Evolutionary conservation across 257 asterid genomes (phyloP).

Genomic region (Ligustrum vulgare): DNA sequence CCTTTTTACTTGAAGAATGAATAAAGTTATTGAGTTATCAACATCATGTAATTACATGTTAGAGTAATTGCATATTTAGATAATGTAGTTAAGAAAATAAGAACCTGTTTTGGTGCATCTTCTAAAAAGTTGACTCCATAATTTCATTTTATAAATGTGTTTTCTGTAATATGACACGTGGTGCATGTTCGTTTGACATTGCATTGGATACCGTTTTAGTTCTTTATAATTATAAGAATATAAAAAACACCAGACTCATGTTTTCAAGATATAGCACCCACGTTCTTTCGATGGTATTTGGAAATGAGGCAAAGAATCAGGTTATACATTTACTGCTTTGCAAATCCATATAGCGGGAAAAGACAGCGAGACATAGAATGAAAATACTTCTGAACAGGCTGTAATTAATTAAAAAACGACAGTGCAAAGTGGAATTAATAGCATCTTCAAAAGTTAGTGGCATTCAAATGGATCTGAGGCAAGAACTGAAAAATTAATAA

Average conservation of each 20-base stretch:
- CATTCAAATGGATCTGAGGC: slow-evolving; percentile 6
- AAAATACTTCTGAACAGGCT: slow-evolving; percentile 2
- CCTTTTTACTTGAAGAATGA: background rate
- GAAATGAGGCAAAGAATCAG: background rate
- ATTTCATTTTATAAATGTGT: background rate
- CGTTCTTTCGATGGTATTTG: background rate
- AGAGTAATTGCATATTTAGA: background rate
- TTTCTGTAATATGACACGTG: background rate
- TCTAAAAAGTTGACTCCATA: slow-evolving; percentile 1
- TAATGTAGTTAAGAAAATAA: slow-evolving; percentile 3
- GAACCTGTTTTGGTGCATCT: background rate
- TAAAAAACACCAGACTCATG: background rate
- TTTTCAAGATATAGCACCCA: background rate
- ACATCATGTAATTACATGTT: background rate
- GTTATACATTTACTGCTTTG: slow-evolving; percentile 8
- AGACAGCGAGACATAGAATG: background rate
- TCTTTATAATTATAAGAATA: background rate
- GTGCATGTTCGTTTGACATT: background rate
- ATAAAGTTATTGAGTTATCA: background rate
- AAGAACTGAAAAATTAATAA: background rate
- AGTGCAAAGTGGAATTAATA: background rate
- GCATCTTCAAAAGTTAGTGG: background rate
- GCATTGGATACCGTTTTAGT: background rate
- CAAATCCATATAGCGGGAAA: slow-evolving; percentile 15
- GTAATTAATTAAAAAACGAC: background rate